Conservation (phyloP, 495 filamentous ascomycete genomes). For the Sphaerosporella brunnea region DNA sequence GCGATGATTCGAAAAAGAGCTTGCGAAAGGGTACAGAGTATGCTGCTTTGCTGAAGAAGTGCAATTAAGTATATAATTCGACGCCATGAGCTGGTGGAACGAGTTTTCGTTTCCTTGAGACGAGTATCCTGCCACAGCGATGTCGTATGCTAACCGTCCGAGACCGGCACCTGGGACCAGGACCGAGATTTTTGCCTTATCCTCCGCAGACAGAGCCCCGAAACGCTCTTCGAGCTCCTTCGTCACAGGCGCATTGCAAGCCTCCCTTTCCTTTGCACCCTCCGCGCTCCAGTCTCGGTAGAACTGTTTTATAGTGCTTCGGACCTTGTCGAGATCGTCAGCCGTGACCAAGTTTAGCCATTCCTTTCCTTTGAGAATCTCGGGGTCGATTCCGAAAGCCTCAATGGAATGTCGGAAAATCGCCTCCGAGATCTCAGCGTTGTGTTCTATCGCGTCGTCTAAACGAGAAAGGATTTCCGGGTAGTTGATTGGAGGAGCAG, state of each 20-base stretch:
- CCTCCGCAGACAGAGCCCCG: slow-evolving; percentile 6
- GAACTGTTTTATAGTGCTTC: slow-evolving; percentile 77
- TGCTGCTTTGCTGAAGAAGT: slow-evolving; percentile 15
- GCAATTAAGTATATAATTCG: slow-evolving; percentile 66
- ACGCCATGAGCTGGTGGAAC: slow-evolving; percentile 78
- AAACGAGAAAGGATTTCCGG: slow-evolving; percentile 56
- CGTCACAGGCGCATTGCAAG: slow-evolving; percentile 58
- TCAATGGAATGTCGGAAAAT: slow-evolving; percentile 51
- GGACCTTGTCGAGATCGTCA: slow-evolving; percentile 70
- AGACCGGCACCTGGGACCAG: slow-evolving; percentile 82
- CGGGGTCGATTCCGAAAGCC: slow-evolving; percentile 21
- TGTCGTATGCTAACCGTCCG: slow-evolving; percentile 70
- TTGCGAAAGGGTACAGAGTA: slow-evolving; percentile 31
- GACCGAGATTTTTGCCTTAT: slow-evolving; percentile 38
- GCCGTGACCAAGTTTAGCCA: slow-evolving; percentile 51
- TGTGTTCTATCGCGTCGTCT: slow-evolving; percentile 75
- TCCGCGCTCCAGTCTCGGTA: slow-evolving; percentile 88
- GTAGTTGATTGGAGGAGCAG: slow-evolving; percentile 62
- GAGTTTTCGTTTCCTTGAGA: slow-evolving; percentile 91
- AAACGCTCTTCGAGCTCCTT: slow-evolving; percentile 39
- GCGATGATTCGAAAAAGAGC: slow-evolving; percentile 32
- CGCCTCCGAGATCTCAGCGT: slow-evolving; percentile 61
- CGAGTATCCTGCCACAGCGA: slow-evolving; percentile 49
- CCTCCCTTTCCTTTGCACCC: slow-evolving; percentile 51
- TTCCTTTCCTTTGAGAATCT: slow-evolving; percentile 17